Conservation (phyloP, 306 rosid species). For the Cucurbita moschata region DNA sequence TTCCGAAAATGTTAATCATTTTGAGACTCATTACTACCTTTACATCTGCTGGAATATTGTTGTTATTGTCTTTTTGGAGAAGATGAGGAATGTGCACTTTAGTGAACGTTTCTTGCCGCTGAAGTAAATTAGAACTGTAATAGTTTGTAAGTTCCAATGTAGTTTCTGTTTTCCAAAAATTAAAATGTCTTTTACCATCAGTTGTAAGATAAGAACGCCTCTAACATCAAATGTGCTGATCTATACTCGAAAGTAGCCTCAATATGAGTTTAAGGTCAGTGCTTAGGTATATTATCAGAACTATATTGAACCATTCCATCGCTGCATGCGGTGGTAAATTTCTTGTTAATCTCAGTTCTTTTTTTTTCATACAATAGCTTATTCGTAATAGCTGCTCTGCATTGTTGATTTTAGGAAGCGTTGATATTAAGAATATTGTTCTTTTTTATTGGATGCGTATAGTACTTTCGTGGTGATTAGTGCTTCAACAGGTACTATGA, state of each 20-base stretch:
- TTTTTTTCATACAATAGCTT: neutral
- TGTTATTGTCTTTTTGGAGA: neutral
- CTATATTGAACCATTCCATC: neutral
- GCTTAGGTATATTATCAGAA: neutral
- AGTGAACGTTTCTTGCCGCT: neutral
- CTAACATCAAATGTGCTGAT: neutral
- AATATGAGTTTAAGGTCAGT: neutral
- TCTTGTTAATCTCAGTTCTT: neutral
- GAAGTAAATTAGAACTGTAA: neutral
- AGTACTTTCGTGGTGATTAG: neutral
- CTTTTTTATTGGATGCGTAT: neutral
- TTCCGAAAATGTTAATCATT: neutral
- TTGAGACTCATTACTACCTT: neutral
- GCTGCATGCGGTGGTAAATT: neutral
- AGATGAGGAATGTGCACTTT: neutral
- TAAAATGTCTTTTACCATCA: neutral
- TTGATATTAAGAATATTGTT: neutral
- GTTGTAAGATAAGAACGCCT: neutral
- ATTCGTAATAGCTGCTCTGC: neutral
- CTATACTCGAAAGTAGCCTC: neutral
- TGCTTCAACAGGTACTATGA: neutral
- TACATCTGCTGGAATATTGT: neutral
- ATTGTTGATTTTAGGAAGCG: neutral
- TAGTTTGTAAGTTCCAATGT: neutral
- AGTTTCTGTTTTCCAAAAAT: neutral